Percentiles rank a stretch among this genome's conserved stretches.
phyloP scores from a whole-genome alignment of 2,329 filamentous ascomycete genomes.

The Aureobasidium mangrovei region DNA sequence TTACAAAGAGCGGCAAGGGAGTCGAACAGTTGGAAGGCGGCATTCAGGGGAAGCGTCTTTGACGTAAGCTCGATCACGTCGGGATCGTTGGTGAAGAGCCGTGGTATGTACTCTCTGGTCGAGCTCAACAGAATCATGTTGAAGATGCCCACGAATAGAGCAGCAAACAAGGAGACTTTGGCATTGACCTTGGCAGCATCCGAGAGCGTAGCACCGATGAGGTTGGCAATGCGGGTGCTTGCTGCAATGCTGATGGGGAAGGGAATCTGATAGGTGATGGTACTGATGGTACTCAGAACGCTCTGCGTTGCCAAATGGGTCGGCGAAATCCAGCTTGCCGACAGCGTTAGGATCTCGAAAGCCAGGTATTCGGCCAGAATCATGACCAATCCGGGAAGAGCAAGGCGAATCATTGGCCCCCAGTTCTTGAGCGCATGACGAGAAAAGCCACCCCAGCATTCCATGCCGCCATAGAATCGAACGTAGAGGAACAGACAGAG shows the following conservation, averaged over 20 bases:
- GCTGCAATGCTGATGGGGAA: conserved; percentile 85
- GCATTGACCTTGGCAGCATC: conserved; percentile 70
- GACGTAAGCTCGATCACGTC: conserved; percentile 59
- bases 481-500: conserved; percentile 64
- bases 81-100: conserved; percentile 60
- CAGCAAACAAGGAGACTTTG: conserved; percentile 61
- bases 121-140: conserved; percentile 44
- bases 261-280: conserved; percentile 37
- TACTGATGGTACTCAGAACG: conserved; percentile 49
- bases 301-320: conserved; percentile 80
- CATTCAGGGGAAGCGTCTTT: conserved; percentile 65
- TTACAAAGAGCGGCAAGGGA: conserved; percentile 69
- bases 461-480: conserved; percentile 54
- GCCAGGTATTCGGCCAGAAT: conserved; percentile 85
- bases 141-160: conserved; percentile 62
- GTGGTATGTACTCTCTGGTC: conserved; percentile 62
- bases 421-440: conserved; percentile 61
- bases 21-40: conserved; percentile 85
- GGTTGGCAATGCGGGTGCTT: conserved; percentile 79
- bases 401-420: conserved; percentile 75
- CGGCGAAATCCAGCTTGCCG: conserved; percentile 67
- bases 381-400: conserved; percentile 83
- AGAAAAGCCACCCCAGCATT: conserved; percentile 73
- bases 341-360: conserved; percentile 83
- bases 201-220: conserved; percentile 77